Percentiles rank a stretch among this genome's conserved stretches.
Evolutionary conservation across 2,329 filamentous ascomycete genomes (phyloP).

Genomic region (Lecanosticta acicola): DNA sequence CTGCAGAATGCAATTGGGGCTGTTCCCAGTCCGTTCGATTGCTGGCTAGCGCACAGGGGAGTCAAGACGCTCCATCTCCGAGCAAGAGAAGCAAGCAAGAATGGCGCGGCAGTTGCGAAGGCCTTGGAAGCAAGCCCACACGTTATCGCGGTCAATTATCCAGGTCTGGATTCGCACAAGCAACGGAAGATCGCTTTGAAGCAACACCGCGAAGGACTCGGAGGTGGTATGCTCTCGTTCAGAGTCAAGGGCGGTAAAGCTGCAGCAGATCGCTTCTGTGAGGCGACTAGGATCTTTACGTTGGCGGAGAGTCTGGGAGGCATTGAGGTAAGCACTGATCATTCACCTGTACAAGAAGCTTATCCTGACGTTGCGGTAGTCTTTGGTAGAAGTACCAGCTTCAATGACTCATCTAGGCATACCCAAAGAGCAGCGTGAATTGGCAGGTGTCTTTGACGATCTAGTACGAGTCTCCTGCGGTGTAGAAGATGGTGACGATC

Average conservation of each 20-base stretch:
- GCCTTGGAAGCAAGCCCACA: slow-evolving; percentile 74
- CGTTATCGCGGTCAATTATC: slow-evolving; percentile 91
- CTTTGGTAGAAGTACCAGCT: slow-evolving; percentile 82
- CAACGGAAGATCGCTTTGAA: slow-evolving; percentile 78
- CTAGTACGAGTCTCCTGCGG: slow-evolving; percentile 90
- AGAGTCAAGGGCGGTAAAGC: slow-evolving; percentile 79
- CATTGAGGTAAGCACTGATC: slow-evolving; percentile 60
- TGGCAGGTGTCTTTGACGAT: slow-evolving; percentile 90
- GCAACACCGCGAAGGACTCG: slow-evolving; percentile 91
- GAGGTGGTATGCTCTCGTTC: slow-evolving; percentile 97
- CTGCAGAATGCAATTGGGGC: slow-evolving; percentile 97
- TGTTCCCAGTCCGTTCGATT: slow-evolving; percentile 90
- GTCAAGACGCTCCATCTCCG: slow-evolving; percentile 95
- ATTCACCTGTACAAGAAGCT: neutral
- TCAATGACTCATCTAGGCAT: slow-evolving; percentile 98
- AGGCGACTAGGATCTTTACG: slow-evolving; percentile 81
- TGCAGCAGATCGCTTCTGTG: slow-evolving; percentile 89
- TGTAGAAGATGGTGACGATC: slow-evolving; percentile 82
- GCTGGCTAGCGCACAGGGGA: slow-evolving; percentile 94
- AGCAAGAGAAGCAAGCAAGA: slow-evolving; percentile 74
- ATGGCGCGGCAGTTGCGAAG: slow-evolving; percentile 70
- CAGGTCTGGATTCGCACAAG: slow-evolving; percentile 79
- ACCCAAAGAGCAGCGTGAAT: slow-evolving; percentile 81
- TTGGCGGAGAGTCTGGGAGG: slow-evolving; percentile 89
- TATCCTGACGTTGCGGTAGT: too few relatives aligned